Conservation (phyloP, 2,329 filamentous ascomycete genomes). For the Xylariomycetidae sp. region DNA sequence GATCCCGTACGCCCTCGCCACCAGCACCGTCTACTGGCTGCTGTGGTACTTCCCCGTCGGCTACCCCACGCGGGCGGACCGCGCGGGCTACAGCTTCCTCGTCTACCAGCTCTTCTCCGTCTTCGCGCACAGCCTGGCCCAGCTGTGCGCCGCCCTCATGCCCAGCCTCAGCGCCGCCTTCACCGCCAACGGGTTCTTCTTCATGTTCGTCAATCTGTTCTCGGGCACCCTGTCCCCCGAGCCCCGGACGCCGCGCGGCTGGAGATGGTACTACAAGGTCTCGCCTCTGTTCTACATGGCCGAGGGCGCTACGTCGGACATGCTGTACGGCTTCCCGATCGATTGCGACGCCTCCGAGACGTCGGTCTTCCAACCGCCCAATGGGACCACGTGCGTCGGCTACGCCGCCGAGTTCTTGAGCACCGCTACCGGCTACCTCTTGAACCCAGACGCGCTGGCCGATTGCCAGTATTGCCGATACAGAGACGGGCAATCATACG, state of each 20-base stretch:
- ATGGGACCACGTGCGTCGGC: neutral
- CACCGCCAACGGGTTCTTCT: conserved; percentile 18
- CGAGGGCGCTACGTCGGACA: conserved; percentile 7
- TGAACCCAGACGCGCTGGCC: neutral
- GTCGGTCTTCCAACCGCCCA: conserved; percentile 7
- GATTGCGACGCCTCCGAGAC: conserved; percentile 3
- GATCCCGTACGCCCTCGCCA: conserved; percentile 63
- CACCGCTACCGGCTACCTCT: neutral
- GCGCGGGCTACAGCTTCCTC: conserved; percentile 57
- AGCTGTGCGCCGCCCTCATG: conserved; percentile 10
- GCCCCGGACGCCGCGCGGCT: conserved; percentile 11
- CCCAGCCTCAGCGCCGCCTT: conserved; percentile 10
- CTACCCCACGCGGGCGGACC: conserved; percentile 46
- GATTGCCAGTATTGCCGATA: neutral
- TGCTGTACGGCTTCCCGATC: conserved; percentile 8
- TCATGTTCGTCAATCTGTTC: conserved; percentile 26
- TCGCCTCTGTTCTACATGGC: conserved; percentile 10
- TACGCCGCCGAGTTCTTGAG: neutral
- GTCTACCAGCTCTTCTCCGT: conserved; percentile 58
- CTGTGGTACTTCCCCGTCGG: conserved; percentile 53
- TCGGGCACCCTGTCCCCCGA: conserved; percentile 9
- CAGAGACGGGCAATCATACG: neutral
- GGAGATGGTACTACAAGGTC: conserved; percentile 15
- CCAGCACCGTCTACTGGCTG: conserved; percentile 60
- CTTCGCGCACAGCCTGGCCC: conserved; percentile 19